Percentiles rank a stretch among this genome's conserved stretches.
These are phyloP conservation scores for Fusarium pseudocircinatum DNA, from an alignment of 2,329 filamentous ascomycete genomes.

Conservation along the genomic window DNA sequence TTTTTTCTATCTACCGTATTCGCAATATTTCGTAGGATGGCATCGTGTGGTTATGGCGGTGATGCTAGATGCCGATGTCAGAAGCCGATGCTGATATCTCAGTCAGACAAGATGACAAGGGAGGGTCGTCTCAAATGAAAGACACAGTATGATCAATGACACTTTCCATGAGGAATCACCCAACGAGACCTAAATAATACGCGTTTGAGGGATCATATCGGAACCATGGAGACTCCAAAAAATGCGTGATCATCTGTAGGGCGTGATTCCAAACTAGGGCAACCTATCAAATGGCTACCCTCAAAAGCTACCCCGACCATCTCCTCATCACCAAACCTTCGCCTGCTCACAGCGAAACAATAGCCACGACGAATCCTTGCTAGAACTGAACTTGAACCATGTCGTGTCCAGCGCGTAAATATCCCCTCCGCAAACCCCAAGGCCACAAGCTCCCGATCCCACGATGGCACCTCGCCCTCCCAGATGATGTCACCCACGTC, in stretches of 20 bases:
- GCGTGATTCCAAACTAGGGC: conserved; percentile 2
- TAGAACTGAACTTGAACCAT: background rate
- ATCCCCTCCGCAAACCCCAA: conserved; percentile 43
- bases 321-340: background rate
- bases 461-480: conserved; percentile 42
- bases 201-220: background rate
- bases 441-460: conserved; percentile 46
- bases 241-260: background rate
- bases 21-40: background rate
- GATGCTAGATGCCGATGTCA: background rate
- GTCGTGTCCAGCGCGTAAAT: conserved; percentile 35
- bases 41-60: background rate
- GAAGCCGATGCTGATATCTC: background rate
- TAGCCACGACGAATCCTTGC: too few species aligned
- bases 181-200: background rate
- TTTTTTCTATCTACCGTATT: background rate
- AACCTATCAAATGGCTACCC: conserved; percentile 3
- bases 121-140: background rate
- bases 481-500: conserved; percentile 21
- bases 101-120: background rate
- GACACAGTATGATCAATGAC: background rate
- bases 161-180: background rate
- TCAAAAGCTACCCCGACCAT: background rate
- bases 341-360: background rate
- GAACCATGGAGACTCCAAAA: background rate